These are phyloP conservation scores for Backusella tarrabulga DNA, from an alignment of 192 early-diverging fungal genomes.

Conservation along the genomic window DNA sequence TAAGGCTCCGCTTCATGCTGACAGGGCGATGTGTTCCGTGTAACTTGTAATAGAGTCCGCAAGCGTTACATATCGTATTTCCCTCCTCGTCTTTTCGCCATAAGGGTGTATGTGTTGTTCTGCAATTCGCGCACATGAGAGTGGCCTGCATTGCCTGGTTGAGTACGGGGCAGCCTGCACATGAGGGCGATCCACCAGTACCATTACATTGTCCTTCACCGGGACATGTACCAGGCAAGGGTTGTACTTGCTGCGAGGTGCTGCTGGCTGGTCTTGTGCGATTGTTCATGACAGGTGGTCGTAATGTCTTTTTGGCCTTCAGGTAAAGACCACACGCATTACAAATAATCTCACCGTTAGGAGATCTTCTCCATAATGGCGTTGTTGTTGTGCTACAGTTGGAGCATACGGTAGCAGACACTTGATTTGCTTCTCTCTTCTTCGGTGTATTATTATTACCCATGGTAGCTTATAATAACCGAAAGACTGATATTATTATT, in stretches of 20 bases:
- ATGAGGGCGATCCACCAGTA: constrained; percentile 66
- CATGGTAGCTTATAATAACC: neutral
- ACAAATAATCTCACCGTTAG: constrained; percentile 88
- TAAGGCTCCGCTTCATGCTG: constrained; percentile 73
- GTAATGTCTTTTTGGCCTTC: constrained; percentile 49
- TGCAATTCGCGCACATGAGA: constrained; percentile 71
- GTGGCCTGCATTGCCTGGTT: constrained; percentile 60
- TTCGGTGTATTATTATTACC: neutral
- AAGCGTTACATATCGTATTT: constrained; percentile 82
- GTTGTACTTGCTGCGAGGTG: constrained; percentile 35
- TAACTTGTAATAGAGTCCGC: constrained; percentile 87
- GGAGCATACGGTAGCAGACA: constrained; percentile 61
- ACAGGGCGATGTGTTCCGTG: constrained; percentile 81
- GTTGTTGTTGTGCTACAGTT: constrained; percentile 93
- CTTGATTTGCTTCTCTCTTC: constrained; percentile 14
- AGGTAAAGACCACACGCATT: constrained; percentile 86
- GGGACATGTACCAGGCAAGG: constrained; percentile 60
- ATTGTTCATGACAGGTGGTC: constrained; percentile 49
- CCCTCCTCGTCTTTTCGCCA: constrained; percentile 76
- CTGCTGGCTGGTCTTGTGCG: neutral
- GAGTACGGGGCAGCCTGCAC: constrained; percentile 73
- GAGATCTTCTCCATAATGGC: constrained; percentile 88
- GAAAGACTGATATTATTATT: neutral
- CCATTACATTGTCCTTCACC: constrained; percentile 79
- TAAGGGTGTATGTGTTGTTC: constrained; percentile 75